Evolutionary conservation across 2,329 filamentous ascomycete genomes (phyloP), one percentile per base, ranked within the genome.

Genomic region (Xylariaceae sp.): DNA sequence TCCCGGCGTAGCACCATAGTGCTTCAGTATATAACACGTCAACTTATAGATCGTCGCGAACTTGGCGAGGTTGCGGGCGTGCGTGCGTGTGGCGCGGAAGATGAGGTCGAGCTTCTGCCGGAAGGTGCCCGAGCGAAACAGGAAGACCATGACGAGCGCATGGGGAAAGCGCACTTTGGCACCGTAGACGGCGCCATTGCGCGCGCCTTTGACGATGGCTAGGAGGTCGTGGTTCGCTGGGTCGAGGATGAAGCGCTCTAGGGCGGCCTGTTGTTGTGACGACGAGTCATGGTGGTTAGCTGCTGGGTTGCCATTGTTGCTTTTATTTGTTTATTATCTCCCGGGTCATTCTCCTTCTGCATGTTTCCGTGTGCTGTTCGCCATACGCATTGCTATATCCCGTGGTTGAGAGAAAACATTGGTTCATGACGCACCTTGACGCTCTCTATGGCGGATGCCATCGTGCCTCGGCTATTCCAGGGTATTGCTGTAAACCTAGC

Each of bases 81-180:
- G 93, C 59, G 88, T 90, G 60, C 80, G 81, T 7, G 93, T 98
- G 10, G 93, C 92, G 66, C 86, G 85, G 61, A 92, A 76, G 55
- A 98, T 83, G 42, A 94, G 80, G 45, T 71, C 69, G 53, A 80
- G 63, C 70, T 97, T 97, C 65, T 95, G 81, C 45, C 82, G 83
- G 59, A 95, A 67, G 77, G 86, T 86, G 71, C 92, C 93, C 8
- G 86, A 89, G 57, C 93, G 88, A 75, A 98, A 98, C 56, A 98
- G 81, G 58, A 97, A 86, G 56, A 96, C 89, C 92, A 98, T 98
- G 41, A 98, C 93, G 57, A 98, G 79, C 50, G 93, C 93, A 72
- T 98, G 93, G 54, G 93, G 93, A 72, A 98, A 97, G 54, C 93
- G 91, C 68, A 98, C 89, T 80, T 97, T 97, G 60, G 88, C 83